phyloP scores from a whole-genome alignment of 2,329 filamentous ascomycete species.

The Fusarium stilboides region DNA sequence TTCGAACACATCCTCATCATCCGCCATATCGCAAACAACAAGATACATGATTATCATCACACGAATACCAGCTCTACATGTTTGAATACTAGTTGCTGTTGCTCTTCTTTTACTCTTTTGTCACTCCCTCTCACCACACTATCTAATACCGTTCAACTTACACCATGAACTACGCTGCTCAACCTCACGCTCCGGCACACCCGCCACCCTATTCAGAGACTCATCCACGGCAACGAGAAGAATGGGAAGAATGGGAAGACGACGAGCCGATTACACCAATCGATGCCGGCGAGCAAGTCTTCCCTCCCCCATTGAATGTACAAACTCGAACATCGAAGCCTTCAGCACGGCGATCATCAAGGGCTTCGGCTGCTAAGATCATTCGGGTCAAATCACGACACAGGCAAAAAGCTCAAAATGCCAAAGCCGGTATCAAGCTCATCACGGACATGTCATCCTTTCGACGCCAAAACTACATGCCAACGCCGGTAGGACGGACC shows the following conservation, averaged over 20 bases:
- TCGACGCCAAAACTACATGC: slow-evolving; percentile 60
- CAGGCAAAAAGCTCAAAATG: slow-evolving; percentile 73
- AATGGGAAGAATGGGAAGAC: slow-evolving; percentile 71
- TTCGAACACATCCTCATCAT: slow-evolving; percentile 18
- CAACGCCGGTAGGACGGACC: slow-evolving; percentile 52
- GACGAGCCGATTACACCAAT: slow-evolving; percentile 61
- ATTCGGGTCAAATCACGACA: slow-evolving; percentile 70
- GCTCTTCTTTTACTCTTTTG: slow-evolving; percentile 3
- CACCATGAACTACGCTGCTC: slow-evolving; percentile 38
- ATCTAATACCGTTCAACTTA: slow-evolving; percentile 19
- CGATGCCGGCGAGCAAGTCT: slow-evolving; percentile 57
- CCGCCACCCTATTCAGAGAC: slow-evolving; percentile 37
- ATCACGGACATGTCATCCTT: slow-evolving; percentile 77
- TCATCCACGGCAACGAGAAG: slow-evolving; percentile 53
- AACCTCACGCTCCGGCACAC: slow-evolving; percentile 27
- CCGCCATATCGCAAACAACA: slow-evolving; percentile 20
- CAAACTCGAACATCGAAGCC: slow-evolving; percentile 32
- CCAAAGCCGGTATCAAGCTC: slow-evolving; percentile 75
- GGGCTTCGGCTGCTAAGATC: slow-evolving; percentile 59
- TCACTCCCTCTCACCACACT: slow-evolving; percentile 5
- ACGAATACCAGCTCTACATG: slow-evolving; percentile 24
- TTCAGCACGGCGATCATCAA: slow-evolving; percentile 49
- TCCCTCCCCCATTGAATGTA: slow-evolving; percentile 41
- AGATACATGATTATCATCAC: slow-evolving; percentile 25
- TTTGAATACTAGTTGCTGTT: slow-evolving; percentile 25